Evolutionary conservation across 1,284 basidiomycete genomes (phyloP).

Genomic region (Fistulinella cinereoalba): DNA sequence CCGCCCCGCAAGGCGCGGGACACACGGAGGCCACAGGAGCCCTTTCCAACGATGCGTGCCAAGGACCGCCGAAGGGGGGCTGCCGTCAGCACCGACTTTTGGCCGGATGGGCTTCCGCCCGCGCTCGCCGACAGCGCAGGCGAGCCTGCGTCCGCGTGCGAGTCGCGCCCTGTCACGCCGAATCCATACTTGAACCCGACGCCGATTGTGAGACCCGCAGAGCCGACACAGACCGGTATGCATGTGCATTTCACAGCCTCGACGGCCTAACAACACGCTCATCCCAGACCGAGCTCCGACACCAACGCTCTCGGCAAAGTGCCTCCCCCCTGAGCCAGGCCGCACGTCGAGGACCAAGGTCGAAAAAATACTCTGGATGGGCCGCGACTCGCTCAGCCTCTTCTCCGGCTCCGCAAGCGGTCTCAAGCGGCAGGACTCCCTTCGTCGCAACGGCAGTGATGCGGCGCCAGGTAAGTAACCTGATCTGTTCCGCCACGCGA

Average conservation of each 20-base stretch:
- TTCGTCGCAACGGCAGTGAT: conserved; percentile 23
- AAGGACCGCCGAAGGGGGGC: conserved; percentile 16
- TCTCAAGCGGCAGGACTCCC: conserved; percentile 15
- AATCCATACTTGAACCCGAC: conserved; percentile 34
- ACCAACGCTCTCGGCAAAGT: conserved; percentile 10
- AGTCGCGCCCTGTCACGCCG: conserved; percentile 26
- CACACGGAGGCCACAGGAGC: conserved; percentile 18
- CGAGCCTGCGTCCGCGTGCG: conserved; percentile 3
- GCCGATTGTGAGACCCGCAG: conserved; percentile 14
- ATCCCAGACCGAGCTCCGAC: conserved; percentile 18
- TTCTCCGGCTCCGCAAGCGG: conserved; percentile 17
- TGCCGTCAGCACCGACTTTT: conserved; percentile 16
- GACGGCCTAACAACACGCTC: background rate
- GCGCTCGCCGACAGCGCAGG: conserved; percentile 2
- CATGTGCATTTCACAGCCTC: background rate
- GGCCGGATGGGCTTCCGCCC: conserved; percentile 19
- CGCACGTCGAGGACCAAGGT: conserved; percentile 32
- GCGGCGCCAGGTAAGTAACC: conserved; percentile 25
- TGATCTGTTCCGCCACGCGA: background rate
- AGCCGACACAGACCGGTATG: conserved; percentile 16
- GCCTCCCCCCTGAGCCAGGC: background rate
- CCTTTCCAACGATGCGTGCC: conserved; percentile 10
- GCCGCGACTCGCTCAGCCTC: conserved; percentile 29
- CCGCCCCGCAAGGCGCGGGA: conserved; percentile 22
- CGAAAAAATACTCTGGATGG: conserved; percentile 37